Percentiles rank a stretch among this genome's conserved stretches.
phyloP scores from a whole-genome alignment of 495 filamentous ascomycete species.

The Tuber melanosporum region DNA sequence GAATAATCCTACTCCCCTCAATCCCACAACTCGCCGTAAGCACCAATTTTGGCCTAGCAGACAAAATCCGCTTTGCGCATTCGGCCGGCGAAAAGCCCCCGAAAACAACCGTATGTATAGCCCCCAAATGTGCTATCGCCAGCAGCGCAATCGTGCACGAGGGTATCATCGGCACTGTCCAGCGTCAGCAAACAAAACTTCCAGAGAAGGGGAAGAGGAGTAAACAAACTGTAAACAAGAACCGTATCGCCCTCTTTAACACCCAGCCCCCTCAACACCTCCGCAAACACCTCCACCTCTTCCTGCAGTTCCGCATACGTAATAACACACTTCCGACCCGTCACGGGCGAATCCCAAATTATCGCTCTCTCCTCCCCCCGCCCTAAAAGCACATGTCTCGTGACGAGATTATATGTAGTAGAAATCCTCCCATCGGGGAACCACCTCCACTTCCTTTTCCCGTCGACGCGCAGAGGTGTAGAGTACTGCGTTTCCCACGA shows the following conservation, averaged over 20 bases:
- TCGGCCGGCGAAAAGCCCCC: constrained; percentile 79
- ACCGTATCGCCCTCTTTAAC: constrained; percentile 82
- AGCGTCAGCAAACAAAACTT: not conserved
- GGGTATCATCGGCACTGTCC: constrained; percentile 88
- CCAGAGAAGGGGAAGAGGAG: not conserved
- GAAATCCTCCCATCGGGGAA: constrained; percentile 85
- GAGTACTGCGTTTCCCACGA: constrained; percentile 57
- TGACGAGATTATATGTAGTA: constrained; percentile 83
- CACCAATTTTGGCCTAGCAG: constrained; percentile 64
- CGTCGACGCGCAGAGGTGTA: constrained; percentile 20
- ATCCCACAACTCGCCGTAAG: constrained; percentile 90
- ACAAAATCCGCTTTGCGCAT: constrained; percentile 82
- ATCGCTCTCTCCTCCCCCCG: constrained; percentile 67
- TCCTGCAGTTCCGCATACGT: constrained; percentile 69
- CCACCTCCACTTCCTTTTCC: constrained; percentile 63
- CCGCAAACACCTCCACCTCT: constrained; percentile 80
- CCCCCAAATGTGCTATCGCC: constrained; percentile 72
- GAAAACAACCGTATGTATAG: constrained; percentile 87
- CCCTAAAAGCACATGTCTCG: constrained; percentile 73
- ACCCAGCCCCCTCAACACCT: constrained; percentile 73
- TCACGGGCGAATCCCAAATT: constrained; percentile 82
- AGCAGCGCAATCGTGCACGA: constrained; percentile 77
- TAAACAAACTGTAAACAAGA: constrained; percentile 73
- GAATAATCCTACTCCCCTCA: constrained; percentile 55
- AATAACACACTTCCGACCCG: constrained; percentile 61